Conservation (phyloP, 2,329 filamentous ascomycete genomes). For the Verruconis gallopava region DNA sequence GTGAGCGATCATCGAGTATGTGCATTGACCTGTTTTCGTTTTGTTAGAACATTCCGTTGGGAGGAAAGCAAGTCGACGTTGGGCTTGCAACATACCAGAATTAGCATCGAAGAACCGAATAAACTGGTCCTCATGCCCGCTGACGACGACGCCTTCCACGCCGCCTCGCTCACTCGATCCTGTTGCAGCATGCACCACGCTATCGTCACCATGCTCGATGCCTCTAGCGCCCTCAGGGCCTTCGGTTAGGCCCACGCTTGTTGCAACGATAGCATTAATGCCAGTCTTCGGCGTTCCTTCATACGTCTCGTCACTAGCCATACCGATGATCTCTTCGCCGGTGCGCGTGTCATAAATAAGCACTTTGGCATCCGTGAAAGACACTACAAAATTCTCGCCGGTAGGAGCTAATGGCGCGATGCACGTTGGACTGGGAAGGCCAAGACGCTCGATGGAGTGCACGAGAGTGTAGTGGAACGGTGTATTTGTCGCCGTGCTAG, state of each 20-base stretch:
- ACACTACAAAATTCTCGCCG: constrained; percentile 84
- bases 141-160: constrained; percentile 88
- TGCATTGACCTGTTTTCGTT: constrained; percentile 69
- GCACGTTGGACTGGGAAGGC: constrained; percentile 68
- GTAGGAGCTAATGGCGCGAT: constrained; percentile 77
- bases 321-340: constrained; percentile 79
- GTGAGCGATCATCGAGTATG: constrained; percentile 96
- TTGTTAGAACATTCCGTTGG: not conserved
- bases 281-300: constrained; percentile 71
- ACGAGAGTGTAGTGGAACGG: constrained; percentile 82
- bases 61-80: too few species aligned
- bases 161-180: constrained; percentile 58
- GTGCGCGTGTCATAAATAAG: constrained; percentile 86
- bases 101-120: constrained; percentile 98
- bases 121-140: constrained; percentile 90
- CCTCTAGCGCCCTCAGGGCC: constrained; percentile 21
- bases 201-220: constrained; percentile 60
- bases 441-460: constrained; percentile 65
- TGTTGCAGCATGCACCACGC: constrained; percentile 65
- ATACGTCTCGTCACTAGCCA: constrained; percentile 91
- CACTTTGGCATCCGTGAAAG: constrained; percentile 80
- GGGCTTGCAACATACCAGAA: constrained; percentile 63
- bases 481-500: constrained; percentile 70
- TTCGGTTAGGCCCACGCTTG: constrained; percentile 51
- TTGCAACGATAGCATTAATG: constrained; percentile 84